A percentile compares a stretch with the other conserved stretches of the same genome.
phyloP scores from a whole-genome alignment of 352 stramenopile genomes.

The Pythium pectinolyticum region DNA sequence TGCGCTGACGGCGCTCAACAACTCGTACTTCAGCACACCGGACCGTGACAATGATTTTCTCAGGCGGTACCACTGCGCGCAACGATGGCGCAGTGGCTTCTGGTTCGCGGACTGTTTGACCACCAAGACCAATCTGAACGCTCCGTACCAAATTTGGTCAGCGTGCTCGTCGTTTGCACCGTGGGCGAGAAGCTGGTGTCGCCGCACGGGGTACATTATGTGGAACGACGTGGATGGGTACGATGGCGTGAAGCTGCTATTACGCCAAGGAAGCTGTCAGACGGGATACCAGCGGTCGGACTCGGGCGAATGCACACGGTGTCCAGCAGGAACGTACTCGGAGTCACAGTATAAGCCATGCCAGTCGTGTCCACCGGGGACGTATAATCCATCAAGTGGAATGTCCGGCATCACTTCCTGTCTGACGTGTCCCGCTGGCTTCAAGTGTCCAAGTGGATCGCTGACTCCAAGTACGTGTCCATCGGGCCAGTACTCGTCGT shows the following conservation, averaged over 20 bases:
- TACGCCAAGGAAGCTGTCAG: slow-evolving; percentile 43
- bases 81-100: slow-evolving; percentile 49
- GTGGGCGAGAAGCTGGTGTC: slow-evolving; percentile 54
- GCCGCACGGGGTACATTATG: slow-evolving; percentile 43
- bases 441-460: slow-evolving; percentile 34
- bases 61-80: slow-evolving; percentile 46
- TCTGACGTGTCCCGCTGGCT: slow-evolving; percentile 45
- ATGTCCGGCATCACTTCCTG: slow-evolving; percentile 31
- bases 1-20: slow-evolving; percentile 44
- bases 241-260: slow-evolving; percentile 43
- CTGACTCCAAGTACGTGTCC: slow-evolving; percentile 31
- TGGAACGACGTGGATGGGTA: slow-evolving; percentile 58
- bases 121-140: slow-evolving; percentile 50
- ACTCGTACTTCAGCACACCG: slow-evolving; percentile 59
- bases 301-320: slow-evolving; percentile 32
- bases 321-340: slow-evolving; percentile 43
- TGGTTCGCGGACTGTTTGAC: slow-evolving; percentile 53
- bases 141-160: slow-evolving; percentile 47
- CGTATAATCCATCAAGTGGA: slow-evolving; percentile 40
- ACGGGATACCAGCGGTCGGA: slow-evolving; percentile 28
- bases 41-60: slow-evolving; percentile 57
- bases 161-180: slow-evolving; percentile 42
- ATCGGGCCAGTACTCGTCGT: slow-evolving; percentile 39
- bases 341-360: slow-evolving; percentile 36
- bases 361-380: slow-evolving; percentile 40